phyloP scores from a whole-genome alignment of 116 monocot genomes.

The Zostera marina region DNA sequence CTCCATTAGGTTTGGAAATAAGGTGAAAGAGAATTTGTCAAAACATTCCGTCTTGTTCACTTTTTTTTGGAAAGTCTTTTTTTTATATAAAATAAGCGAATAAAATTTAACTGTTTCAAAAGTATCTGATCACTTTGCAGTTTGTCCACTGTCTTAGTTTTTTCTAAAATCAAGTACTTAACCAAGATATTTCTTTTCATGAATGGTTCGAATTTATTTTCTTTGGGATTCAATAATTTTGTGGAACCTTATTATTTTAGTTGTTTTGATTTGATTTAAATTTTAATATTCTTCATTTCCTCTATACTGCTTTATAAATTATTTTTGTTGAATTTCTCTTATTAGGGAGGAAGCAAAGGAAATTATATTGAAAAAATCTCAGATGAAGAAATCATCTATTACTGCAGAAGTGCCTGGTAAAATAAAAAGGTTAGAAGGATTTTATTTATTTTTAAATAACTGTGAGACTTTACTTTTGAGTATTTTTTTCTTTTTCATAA shows the following conservation, averaged over 20 bases:
- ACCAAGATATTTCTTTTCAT: neutral
- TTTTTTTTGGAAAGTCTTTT: too few relatives aligned
- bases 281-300: neutral
- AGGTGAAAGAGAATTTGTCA: too few relatives aligned
- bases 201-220: neutral
- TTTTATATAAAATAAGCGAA: too few relatives aligned
- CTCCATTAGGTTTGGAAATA: too few relatives aligned
- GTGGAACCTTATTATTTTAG: neutral
- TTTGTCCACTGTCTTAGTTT: neutral
- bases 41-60: too few relatives aligned
- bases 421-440: conserved; percentile 46
- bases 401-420: conserved; percentile 22
- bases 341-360: conserved; percentile 75
- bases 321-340: neutral
- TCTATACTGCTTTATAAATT: neutral
- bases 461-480: neutral
- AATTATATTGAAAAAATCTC: conserved; percentile 22
- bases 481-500: neutral
- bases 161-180: neutral
- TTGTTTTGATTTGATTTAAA: conserved; percentile 3
- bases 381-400: conserved; percentile 11
- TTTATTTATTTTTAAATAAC: neutral
- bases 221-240: neutral
- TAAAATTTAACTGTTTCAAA: too few relatives aligned
- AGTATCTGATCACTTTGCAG: neutral